phyloP scores from a whole-genome alignment of 495 filamentous ascomycete genomes.

The Neurospora africana region DNA sequence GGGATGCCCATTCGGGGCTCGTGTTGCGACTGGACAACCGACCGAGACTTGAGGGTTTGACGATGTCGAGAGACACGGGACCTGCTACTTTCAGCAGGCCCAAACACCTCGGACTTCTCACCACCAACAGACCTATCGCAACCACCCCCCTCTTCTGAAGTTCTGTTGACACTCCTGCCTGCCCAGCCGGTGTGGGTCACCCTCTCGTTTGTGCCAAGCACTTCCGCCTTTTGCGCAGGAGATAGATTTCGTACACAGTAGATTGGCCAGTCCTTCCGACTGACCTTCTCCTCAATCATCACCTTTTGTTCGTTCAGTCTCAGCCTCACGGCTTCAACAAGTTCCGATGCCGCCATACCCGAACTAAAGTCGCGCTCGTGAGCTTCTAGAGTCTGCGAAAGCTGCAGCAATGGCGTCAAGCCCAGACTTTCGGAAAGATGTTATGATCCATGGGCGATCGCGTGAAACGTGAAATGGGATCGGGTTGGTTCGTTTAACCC shows the following conservation, averaged over 20 bases:
- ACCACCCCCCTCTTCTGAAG: not conserved
- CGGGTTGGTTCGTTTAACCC: not conserved
- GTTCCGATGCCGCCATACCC: not conserved
- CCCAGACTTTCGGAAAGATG: not conserved
- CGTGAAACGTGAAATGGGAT: not conserved
- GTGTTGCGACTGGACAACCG: not conserved
- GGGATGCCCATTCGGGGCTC: not conserved
- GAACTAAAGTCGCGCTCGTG: not conserved
- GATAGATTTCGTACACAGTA: too few species aligned
- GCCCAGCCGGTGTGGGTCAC: not conserved
- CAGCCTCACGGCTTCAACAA: not conserved
- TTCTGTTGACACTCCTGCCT: too few species aligned
- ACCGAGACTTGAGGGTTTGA: not conserved
- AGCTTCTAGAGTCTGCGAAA: not conserved
- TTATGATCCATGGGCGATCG: not conserved
- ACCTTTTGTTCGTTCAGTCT: too few species aligned
- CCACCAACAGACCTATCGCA: not conserved
- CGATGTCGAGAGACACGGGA: not conserved
- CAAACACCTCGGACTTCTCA: not conserved
- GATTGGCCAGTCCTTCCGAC: too few species aligned
- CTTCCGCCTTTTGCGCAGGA: not conserved
- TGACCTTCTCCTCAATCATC: too few species aligned
- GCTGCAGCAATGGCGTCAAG: not conserved
- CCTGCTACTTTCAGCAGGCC: not conserved
- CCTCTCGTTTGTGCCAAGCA: not conserved